These are phyloP conservation scores for Coemansia sp. DNA, from an alignment of 192 early-diverging fungal species.

Conservation along the genomic window DNA sequence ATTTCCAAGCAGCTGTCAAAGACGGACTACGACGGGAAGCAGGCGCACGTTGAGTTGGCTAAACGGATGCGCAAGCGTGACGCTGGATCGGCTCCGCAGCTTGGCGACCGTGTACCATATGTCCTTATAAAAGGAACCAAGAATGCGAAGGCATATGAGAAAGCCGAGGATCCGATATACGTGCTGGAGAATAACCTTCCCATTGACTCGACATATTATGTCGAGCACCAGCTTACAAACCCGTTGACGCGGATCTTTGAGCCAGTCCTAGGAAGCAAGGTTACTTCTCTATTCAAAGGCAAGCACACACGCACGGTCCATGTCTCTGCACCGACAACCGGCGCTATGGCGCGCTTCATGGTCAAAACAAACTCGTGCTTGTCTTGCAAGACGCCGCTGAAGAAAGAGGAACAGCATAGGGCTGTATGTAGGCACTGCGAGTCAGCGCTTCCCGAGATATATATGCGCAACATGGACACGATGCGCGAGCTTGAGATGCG, in stretches of 20 bases:
- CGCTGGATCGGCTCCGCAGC: slow-evolving; percentile 90
- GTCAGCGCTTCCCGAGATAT: slow-evolving; percentile 70
- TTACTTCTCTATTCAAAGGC: slow-evolving; percentile 74
- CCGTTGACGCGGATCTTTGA: slow-evolving; percentile 94
- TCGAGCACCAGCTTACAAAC: slow-evolving; percentile 95
- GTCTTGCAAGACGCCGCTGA: slow-evolving; percentile 86
- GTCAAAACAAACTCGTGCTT: slow-evolving; percentile 90
- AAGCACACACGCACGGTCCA: slow-evolving; percentile 78
- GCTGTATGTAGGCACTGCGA: slow-evolving; percentile 84
- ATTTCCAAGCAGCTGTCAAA: slow-evolving; percentile 96
- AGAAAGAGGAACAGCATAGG: slow-evolving; percentile 58
- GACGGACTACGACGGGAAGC: slow-evolving; percentile 92
- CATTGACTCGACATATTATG: slow-evolving; percentile 94
- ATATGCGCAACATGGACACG: slow-evolving; percentile 67
- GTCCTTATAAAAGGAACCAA: slow-evolving; percentile 89
- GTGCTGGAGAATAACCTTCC: slow-evolving; percentile 98
- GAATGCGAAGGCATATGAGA: slow-evolving; percentile 90
- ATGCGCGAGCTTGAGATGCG: slow-evolving; percentile 73
- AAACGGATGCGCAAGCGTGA: slow-evolving; percentile 95
- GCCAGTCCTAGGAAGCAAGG: slow-evolving; percentile 90
- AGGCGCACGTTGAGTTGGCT: slow-evolving; percentile 95
- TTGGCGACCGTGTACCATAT: slow-evolving; percentile 97
- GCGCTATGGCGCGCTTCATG: slow-evolving; percentile 93
- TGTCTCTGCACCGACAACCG: slow-evolving; percentile 81
- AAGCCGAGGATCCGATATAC: slow-evolving; percentile 96